Percentiles rank a stretch among this genome's conserved stretches.
phyloP scores from a whole-genome alignment of 768 basidiomycete species.

The Boletellus emodensis region DNA sequence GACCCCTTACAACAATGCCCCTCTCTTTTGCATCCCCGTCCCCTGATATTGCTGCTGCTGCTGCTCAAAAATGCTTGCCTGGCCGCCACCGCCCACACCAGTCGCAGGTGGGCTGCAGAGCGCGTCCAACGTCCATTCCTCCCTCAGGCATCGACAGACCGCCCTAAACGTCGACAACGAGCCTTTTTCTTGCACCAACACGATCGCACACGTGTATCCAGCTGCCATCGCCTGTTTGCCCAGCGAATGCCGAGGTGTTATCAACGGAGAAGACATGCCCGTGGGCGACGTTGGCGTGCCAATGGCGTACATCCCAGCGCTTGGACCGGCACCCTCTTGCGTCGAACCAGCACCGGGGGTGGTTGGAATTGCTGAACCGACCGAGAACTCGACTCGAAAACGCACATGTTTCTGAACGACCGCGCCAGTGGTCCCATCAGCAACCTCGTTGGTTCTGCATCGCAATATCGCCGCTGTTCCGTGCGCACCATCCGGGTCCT shows the following conservation, averaged over 20 bases:
- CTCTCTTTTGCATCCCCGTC: constrained; percentile 20
- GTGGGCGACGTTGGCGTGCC: constrained; percentile 22
- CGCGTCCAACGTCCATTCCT: constrained; percentile 55
- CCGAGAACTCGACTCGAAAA: constrained; percentile 78
- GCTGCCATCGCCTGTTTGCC: constrained; percentile 22
- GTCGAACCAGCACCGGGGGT: too few relatives aligned
- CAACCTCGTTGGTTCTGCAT: constrained; percentile 49
- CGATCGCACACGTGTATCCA: constrained; percentile 59
- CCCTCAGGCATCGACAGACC: constrained; percentile 67
- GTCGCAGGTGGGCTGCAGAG: constrained; percentile 25
- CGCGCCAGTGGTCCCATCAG: constrained; percentile 37
- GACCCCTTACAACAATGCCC: constrained; percentile 23
- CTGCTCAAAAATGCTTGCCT: constrained; percentile 41
- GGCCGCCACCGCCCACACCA: constrained; percentile 27
- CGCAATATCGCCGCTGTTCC: constrained; percentile 40
- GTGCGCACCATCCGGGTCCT: constrained; percentile 37
- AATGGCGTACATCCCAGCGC: background rate
- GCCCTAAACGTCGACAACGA: constrained; percentile 81
- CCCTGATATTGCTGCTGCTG: constrained; percentile 22
- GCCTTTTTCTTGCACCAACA: constrained; percentile 86
- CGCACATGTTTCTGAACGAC: constrained; percentile 67
- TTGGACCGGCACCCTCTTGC: too few relatives aligned
- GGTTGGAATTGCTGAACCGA: constrained; percentile 16
- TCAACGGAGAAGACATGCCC: constrained; percentile 19
- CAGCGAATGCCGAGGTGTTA: constrained; percentile 26